phyloP scores from a whole-genome alignment of 2,329 filamentous ascomycete genomes.

The Pseudofabraea citricarpa region DNA sequence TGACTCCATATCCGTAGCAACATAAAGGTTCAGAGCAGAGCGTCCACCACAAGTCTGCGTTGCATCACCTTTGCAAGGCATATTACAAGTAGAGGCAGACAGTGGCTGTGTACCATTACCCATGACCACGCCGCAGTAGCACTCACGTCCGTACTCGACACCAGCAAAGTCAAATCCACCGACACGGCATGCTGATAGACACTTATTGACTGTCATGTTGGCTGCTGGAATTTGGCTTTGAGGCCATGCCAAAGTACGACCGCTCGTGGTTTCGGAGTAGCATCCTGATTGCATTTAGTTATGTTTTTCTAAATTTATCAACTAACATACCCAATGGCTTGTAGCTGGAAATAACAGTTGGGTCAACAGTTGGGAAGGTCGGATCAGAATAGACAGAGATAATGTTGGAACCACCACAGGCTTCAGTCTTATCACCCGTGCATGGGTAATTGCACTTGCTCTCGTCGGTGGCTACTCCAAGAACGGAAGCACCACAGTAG shows the following conservation, averaged over 20 bases:
- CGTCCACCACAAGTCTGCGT: slow-evolving; percentile 30
- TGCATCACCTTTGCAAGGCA: slow-evolving; percentile 29
- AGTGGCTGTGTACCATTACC: slow-evolving; percentile 21
- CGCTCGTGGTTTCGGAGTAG: slow-evolving; percentile 30
- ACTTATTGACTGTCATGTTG: slow-evolving; percentile 28
- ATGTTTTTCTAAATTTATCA: too few species aligned
- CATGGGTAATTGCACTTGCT: slow-evolving; percentile 21
- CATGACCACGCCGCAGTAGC: slow-evolving; percentile 35
- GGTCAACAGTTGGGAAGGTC: slow-evolving; percentile 25
- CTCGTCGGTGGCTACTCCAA: slow-evolving; percentile 20
- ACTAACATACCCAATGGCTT: slow-evolving; percentile 28
- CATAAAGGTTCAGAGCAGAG: slow-evolving; percentile 31
- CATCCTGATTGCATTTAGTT: too few species aligned
- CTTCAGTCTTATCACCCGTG: slow-evolving; percentile 17
- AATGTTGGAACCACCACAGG: slow-evolving; percentile 20
- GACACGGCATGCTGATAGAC: slow-evolving; percentile 32
- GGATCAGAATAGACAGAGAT: slow-evolving; percentile 30
- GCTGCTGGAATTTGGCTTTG: slow-evolving; percentile 25
- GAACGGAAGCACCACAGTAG: slow-evolving; percentile 30
- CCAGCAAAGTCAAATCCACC: slow-evolving; percentile 34
- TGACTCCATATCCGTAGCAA: slow-evolving; percentile 44
- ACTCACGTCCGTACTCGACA: slow-evolving; percentile 32
- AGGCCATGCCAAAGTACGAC: slow-evolving; percentile 25
- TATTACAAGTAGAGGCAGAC: slow-evolving; percentile 23
- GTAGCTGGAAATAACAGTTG: slow-evolving; percentile 24